Conservation (phyloP, 2,329 filamentous ascomycete species). For the Didymella lethalis region DNA sequence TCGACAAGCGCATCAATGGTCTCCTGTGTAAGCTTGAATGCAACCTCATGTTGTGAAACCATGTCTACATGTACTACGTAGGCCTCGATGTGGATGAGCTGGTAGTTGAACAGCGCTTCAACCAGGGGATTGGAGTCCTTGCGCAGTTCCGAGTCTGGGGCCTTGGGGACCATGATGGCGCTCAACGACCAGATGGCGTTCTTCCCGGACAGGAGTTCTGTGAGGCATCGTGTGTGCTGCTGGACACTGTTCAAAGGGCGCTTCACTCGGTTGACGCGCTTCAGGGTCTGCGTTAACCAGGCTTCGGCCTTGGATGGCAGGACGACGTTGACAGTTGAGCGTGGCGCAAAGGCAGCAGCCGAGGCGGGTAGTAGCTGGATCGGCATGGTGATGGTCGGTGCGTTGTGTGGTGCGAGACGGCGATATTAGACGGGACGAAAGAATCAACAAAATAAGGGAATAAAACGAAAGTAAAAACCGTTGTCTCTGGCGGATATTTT, state of each 20-base stretch:
- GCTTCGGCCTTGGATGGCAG: constrained; percentile 90
- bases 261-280: constrained; percentile 96
- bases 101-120: constrained; percentile 90
- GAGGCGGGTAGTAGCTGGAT: constrained; percentile 93
- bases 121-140: constrained; percentile 82
- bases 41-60: constrained; percentile 96
- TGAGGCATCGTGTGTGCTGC: constrained; percentile 94
- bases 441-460: constrained; percentile 42
- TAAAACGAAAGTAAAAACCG: constrained; percentile 40
- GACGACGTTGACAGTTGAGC: constrained; percentile 93
- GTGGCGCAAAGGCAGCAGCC: constrained; percentile 92
- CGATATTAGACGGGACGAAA: constrained; percentile 49
- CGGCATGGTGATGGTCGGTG: constrained; percentile 69
- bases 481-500: constrained; percentile 49
- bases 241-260: constrained; percentile 95
- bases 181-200: constrained; percentile 95
- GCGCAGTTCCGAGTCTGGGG: constrained; percentile 82
- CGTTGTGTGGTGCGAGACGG: constrained; percentile 36
- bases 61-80: constrained; percentile 99
- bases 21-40: constrained; percentile 95
- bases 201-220: constrained; percentile 86
- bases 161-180: constrained; percentile 91
- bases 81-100: constrained; percentile 91
- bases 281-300: constrained; percentile 95
- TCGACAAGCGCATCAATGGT: constrained; percentile 93